Base-by-base conservation (phyloP, 441 rosid species). In the Adansonia gregorii region DNA sequence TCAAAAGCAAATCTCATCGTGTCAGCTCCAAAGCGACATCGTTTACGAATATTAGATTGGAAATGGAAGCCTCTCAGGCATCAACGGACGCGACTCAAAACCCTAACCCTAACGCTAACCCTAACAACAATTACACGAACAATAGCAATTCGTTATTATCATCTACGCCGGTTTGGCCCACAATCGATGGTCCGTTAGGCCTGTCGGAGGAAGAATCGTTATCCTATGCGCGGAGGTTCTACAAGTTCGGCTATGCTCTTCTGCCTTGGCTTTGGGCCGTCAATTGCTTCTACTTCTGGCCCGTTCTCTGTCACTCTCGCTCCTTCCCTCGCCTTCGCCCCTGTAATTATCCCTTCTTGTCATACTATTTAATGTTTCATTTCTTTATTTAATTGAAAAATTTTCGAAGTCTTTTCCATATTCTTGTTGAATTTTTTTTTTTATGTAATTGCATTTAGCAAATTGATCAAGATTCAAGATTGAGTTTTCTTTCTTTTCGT, bases 271-370 rank as follows among this genome's bases (percentile, higher is more conserved):
- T 96, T 43, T 93, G 99, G 99, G 97, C 94, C 15, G 88, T 96
- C 75, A 96, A 94, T 82, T 94, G 98, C 92, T 94, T 96, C 93
- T 96, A 94, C 87, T 94, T 96, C 93, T 94, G 98, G 98, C 99
- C 98, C 2, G 99, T 91, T 75, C 99, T 94, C 79, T 89, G 91
- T 69, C 90, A 93, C 84, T 80, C 89, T 54, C 90, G 94, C 20
- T 89, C 93, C 55, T 96, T 94, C 87, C 98, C 99, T 58, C 88
- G 83, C 69, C 85, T 89, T 75, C 97, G 97, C 70, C 91, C 84
- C 65, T 90, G 98, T 95, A 82, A 81, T 83, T 76, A 14, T 65
- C 67, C 46, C 27, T 77, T 73, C 60, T 60, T 48, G 4, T 31
- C 63, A n/a, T 41, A 15, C 17, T 60, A 49, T 75, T 66, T 27